These are phyloP conservation scores for Coemansia sp. DNA, from an alignment of 192 early-diverging fungal species.

Conservation along the genomic window DNA sequence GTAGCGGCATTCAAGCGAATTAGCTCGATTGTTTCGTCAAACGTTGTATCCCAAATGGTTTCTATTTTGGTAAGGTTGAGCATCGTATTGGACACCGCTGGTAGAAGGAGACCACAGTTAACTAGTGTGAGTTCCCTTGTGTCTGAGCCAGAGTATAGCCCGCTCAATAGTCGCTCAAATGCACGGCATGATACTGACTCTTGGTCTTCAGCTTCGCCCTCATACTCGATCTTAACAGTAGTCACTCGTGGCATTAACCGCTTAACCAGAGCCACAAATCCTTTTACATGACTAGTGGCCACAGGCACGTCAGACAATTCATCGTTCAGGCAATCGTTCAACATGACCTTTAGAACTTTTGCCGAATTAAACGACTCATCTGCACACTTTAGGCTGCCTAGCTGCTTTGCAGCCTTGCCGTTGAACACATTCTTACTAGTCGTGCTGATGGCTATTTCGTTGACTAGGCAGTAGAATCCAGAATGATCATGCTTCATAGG, in stretches of 20 bases:
- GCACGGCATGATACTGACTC: neutral
- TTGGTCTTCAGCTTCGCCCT: neutral
- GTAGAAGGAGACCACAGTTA: neutral
- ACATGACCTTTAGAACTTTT: neutral
- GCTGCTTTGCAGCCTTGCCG: neutral
- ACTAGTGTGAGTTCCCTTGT: neutral
- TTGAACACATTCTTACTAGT: neutral
- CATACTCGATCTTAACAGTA: neutral
- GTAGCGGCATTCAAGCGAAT: neutral
- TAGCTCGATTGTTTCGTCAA: conserved; percentile 2
- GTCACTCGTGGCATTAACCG: neutral
- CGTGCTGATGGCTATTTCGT: neutral
- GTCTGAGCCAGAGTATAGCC: neutral
- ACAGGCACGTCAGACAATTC: neutral
- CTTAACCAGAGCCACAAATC: neutral
- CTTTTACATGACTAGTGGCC: neutral
- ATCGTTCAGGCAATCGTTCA: neutral
- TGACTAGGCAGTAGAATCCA: neutral
- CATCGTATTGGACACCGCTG: neutral
- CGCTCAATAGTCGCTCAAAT: neutral
- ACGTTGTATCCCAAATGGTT: neutral
- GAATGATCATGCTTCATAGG: neutral
- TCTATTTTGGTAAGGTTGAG: neutral
- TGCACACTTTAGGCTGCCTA: neutral
- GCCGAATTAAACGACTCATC: neutral